Conservation (phyloP, 2,329 filamentous ascomycete species). For the Pseudocercospora musae region DNA sequence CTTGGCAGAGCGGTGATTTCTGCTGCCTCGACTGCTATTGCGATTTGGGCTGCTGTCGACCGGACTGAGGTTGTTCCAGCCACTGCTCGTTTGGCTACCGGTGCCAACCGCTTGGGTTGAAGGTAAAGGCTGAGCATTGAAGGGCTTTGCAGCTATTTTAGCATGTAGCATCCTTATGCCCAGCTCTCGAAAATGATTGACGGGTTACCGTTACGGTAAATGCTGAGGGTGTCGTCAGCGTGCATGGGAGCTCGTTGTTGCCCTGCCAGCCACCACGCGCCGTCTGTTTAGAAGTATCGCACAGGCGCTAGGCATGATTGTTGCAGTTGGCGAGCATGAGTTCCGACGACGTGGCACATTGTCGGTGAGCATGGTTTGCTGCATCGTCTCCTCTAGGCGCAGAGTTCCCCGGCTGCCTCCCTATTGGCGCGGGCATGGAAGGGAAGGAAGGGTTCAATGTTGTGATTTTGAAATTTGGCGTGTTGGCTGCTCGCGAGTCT, state of each 20-base stretch:
- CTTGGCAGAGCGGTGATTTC: slow-evolving; percentile 40
- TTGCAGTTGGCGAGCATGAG: neutral
- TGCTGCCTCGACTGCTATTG: slow-evolving; percentile 22
- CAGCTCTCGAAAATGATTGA: neutral
- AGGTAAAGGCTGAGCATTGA: neutral
- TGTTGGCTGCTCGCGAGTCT: too few relatives aligned
- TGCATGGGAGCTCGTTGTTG: neutral
- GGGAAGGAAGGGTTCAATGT: neutral
- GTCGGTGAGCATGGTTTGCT: neutral
- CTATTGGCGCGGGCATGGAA: neutral
- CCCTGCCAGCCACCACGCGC: neutral
- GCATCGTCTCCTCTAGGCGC: neutral
- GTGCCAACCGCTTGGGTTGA: slow-evolving; percentile 25
- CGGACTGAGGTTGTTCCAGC: slow-evolving; percentile 29
- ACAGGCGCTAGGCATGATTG: neutral
- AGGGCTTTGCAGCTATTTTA: too few relatives aligned
- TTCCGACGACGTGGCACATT: neutral
- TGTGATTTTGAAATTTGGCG: too few relatives aligned
- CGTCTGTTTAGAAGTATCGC: neutral
- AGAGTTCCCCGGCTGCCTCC: neutral
- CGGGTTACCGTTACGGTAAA: too few relatives aligned
- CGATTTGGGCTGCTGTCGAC: slow-evolving; percentile 32
- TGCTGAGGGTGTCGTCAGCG: neutral
- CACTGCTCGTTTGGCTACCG: slow-evolving; percentile 22
- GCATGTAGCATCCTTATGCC: neutral